Base-by-base conservation (phyloP, 1,284 basidiomycete species). In the Takashimella koratensis region DNA sequence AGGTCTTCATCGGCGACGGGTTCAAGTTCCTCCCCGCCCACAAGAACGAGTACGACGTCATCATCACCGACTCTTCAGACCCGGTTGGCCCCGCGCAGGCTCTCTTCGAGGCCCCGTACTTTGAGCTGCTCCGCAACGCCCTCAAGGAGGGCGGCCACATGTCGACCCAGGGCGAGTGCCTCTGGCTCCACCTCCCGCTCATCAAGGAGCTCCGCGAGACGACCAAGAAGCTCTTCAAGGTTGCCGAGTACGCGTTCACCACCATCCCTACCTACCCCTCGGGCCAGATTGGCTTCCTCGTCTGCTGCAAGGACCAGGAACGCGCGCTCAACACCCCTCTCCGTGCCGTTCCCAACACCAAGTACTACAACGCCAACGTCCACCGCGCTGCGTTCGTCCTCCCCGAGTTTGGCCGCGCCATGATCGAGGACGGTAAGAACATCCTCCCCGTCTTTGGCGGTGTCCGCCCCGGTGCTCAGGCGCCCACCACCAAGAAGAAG, bases 61-160 rank as follows among this genome's bases (percentile, higher is more conserved):
- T 98, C 80, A 89, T 98, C 80, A 98, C 92, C 62, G 95, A 98
- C 77, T 98, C 94, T 39, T 98, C 94, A 22, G 96, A 98, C 77
- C 95, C 96, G 45, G 93, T 97, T 57, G 95, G 96, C 41, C 95
- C 95, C 44, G 95, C 95, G 49, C 87, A 87, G 56, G 85, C 89
- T 24, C 86, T 98, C 63, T 98, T 98, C 83, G 84, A 98, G 79
- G 90, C 93, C 75, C 90, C 94, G 1, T 98, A 97, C 84, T 99
- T 98, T 80, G 84, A 92, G 73, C 85, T 98, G 47, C 84, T 98
- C 58, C 84, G 91, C 72, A 86, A 90, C 64, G 90, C 95, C 0
- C 84, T 98, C 63, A 81, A 86, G 49, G 87, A 88, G 3, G 93
- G 91, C 47, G 95, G 95, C 25, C 86, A 92, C 75, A 95, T 98